Conservation (phyloP, 2,329 filamentous ascomycete species). For the Aureobasidium namibiae region DNA sequence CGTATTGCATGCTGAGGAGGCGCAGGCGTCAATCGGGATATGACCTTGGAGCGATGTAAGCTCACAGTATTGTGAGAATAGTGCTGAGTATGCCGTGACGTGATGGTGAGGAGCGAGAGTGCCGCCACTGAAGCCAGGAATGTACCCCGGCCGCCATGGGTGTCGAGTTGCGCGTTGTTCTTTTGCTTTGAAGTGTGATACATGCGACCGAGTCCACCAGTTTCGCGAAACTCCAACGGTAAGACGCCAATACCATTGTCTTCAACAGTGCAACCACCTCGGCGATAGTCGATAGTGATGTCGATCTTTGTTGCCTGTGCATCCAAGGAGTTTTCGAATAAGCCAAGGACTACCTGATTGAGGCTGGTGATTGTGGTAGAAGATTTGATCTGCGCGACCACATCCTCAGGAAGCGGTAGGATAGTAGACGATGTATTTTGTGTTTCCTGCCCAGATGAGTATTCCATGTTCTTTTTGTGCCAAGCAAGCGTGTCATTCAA, state of each 20-base stretch:
- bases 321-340: slow-evolving; percentile 80
- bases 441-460: background rate
- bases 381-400: slow-evolving; percentile 72
- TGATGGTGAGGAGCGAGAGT: slow-evolving; percentile 68
- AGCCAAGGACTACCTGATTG: slow-evolving; percentile 59
- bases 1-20: slow-evolving; percentile 48
- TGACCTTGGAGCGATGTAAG: slow-evolving; percentile 59
- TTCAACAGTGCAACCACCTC: slow-evolving; percentile 70
- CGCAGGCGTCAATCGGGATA: slow-evolving; percentile 58
- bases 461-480: background rate
- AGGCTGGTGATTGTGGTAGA: slow-evolving; percentile 72
- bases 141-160: slow-evolving; percentile 61
- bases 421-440: slow-evolving; percentile 3
- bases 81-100: slow-evolving; percentile 58
- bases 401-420: slow-evolving; percentile 56
- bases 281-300: slow-evolving; percentile 63
- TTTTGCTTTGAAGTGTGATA: slow-evolving; percentile 66
- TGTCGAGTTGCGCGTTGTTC: slow-evolving; percentile 30
- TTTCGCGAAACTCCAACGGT: slow-evolving; percentile 60
- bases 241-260: slow-evolving; percentile 77
- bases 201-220: slow-evolving; percentile 61
- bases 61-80: slow-evolving; percentile 56
- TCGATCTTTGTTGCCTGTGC: slow-evolving; percentile 61
- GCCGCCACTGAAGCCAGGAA: slow-evolving; percentile 72
- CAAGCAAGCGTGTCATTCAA: background rate